phyloP scores from a whole-genome alignment of 2,329 filamentous ascomycete genomes.

The Albophoma yamanashiensis region DNA sequence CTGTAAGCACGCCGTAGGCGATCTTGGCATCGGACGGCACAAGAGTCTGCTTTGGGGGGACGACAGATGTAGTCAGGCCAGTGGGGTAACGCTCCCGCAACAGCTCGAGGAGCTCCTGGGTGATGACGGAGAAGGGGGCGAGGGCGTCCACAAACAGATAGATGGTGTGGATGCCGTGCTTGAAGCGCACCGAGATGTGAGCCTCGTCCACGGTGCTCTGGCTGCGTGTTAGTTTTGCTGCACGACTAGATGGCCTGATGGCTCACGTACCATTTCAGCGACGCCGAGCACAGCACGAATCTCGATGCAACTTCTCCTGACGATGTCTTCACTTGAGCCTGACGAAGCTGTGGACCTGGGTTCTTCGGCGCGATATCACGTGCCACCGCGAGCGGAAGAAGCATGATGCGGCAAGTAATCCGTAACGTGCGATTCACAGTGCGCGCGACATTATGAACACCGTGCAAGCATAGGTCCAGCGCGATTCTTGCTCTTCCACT shows the following conservation, averaged over 20 bases:
- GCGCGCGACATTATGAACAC: neutral
- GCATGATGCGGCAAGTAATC: too few species aligned
- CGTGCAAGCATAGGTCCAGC: neutral
- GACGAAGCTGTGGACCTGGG: neutral
- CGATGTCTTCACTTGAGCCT: neutral
- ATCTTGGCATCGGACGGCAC: conserved; percentile 31
- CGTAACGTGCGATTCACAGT: neutral
- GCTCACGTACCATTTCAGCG: neutral
- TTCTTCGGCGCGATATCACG: conserved; percentile 3
- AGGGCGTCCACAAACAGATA: conserved; percentile 54
- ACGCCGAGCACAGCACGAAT: neutral
- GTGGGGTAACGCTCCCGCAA: conserved; percentile 46
- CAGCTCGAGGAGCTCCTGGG: conserved; percentile 45
- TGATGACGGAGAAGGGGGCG: conserved; percentile 45
- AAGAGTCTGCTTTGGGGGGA: conserved; percentile 20
- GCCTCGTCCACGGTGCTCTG: conserved; percentile 26
- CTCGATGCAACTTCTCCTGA: neutral
- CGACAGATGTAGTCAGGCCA: conserved; percentile 32
- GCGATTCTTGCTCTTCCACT: neutral
- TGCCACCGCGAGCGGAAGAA: neutral
- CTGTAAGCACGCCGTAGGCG: conserved; percentile 34
- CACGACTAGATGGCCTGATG: neutral
- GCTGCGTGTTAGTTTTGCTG: conserved; percentile 1
- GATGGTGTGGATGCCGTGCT: conserved; percentile 60
- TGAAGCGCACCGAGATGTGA: conserved; percentile 59